phyloP scores from a whole-genome alignment of 495 filamentous ascomycete genomes.

The Penicillium pancosmium region DNA sequence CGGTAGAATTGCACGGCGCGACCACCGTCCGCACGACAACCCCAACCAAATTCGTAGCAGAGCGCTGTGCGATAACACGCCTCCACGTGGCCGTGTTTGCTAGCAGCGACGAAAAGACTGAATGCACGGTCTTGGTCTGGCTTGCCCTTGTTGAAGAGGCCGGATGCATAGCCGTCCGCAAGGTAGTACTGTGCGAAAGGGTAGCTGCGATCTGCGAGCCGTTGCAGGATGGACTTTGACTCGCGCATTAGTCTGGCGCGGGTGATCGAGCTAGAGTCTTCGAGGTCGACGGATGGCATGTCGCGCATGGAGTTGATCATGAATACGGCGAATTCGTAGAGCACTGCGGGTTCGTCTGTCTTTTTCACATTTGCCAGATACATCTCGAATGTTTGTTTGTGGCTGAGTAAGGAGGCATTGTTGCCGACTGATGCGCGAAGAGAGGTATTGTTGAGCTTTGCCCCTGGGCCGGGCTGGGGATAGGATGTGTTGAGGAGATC shows the following conservation, averaged over 20 bases:
- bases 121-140: constrained; percentile 90
- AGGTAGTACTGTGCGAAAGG: constrained; percentile 98
- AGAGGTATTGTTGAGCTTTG: constrained; percentile 75
- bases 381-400: constrained; percentile 93
- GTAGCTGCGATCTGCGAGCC: constrained; percentile 81
- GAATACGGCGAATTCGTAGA: constrained; percentile 95
- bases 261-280: constrained; percentile 46
- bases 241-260: constrained; percentile 77
- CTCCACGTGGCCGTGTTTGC: constrained; percentile 97
- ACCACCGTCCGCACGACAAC: constrained; percentile 79
- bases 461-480: constrained; percentile 77
- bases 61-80: constrained; percentile 91
- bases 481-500: constrained; percentile 89
- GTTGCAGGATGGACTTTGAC: constrained; percentile 84
- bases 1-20: constrained; percentile 95
- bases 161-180: constrained; percentile 90
- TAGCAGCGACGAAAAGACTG: constrained; percentile 86
- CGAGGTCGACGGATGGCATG: constrained; percentile 42
- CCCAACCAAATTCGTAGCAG: constrained; percentile 99
- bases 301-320: constrained; percentile 86
- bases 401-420: constrained; percentile 86
- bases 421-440: constrained; percentile 78
- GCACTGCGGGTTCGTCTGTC: constrained; percentile 80
- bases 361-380: constrained; percentile 97
- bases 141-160: constrained; percentile 90